Evolutionary conservation across 495 filamentous ascomycete species (phyloP), one percentile per base, ranked within the genome.

Genomic region (Neurospora sp.): DNA sequence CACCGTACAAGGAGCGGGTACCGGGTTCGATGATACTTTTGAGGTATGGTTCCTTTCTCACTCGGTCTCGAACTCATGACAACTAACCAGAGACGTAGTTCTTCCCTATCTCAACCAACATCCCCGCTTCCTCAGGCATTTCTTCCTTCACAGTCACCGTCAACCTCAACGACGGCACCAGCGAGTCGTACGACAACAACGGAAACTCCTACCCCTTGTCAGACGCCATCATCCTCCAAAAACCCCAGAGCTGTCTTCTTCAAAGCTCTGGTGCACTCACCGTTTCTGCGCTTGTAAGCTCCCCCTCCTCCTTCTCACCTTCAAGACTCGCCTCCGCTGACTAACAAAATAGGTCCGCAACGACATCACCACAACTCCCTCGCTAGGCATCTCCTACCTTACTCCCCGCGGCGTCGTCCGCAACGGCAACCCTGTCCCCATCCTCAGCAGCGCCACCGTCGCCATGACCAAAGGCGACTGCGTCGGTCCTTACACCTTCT

Each of bases 1-100:
- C 6, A 82, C 79, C 20, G 72, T 84, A 39, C 80, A 83, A 38
- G 89, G 89, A 16, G 84, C 83, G 12, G 82, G 83, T 12, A 80
- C 78, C 42, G 89, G 89, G 9, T 89, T 90, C 70, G 89, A 91
- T 75, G 88, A 90, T 70, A 87, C 80, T 44, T 91, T 90, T 78
- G 78, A 82, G 49, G 86, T 88, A 82, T 74, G 85, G 85, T 2
- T 0, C 23, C 23, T 18, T 54, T 2, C 1, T 2, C 14, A 16
- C 54, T 66, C 14, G 27, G 14, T 4, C 14, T 4, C 54, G 4
- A 3, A 27, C 49, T 66, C 54, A 37, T 42, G 4, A 3, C 12
- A 35, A 27, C 71, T 81, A 70, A 82, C 72, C 46, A 66, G 11
- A 2, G 12, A 35, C 12, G 16, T 44, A 84, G 82, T 86, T 85